Conservation (phyloP, 306 rosid species). For the Lablab purpureus region DNA sequence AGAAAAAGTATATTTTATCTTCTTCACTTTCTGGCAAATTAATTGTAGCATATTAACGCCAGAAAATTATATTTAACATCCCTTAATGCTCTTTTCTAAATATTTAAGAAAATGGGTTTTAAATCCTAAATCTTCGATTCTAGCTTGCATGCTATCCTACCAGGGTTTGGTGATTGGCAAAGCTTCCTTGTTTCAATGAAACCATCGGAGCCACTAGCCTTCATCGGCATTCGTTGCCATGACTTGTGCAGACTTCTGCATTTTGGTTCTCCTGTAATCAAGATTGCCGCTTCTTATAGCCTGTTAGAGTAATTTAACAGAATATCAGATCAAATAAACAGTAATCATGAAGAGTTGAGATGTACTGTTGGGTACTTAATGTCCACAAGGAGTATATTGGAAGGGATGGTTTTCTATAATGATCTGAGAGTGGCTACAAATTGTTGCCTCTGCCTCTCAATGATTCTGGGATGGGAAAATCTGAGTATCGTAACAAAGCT, state of each 20-base stretch:
- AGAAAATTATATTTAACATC: conserved; percentile 23
- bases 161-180: conserved; percentile 83
- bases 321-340: conserved; percentile 66
- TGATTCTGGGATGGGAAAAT: conserved; percentile 70
- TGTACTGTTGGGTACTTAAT: conserved; percentile 59
- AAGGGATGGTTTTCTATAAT: conserved; percentile 72
- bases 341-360: conserved; percentile 58
- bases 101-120: conserved; percentile 28
- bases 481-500: conserved; percentile 49
- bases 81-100: neutral
- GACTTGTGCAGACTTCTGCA: conserved; percentile 84
- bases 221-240: conserved; percentile 73
- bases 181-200: conserved; percentile 58
- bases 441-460: conserved; percentile 74
- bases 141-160: conserved; percentile 72
- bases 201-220: conserved; percentile 58
- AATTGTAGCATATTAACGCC: neutral
- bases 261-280: conserved; percentile 78
- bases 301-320: conserved; percentile 74
- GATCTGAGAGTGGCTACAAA: conserved; percentile 79
- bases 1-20: neutral
- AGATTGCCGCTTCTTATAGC: conserved; percentile 75
- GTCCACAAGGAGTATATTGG: conserved; percentile 73
- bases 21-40: conserved; percentile 18
- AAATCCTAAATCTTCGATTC: conserved; percentile 39